These are phyloP conservation scores for Phyllosticta citribraziliensis DNA, from an alignment of 2,329 filamentous ascomycete genomes.

Conservation along the genomic window DNA sequence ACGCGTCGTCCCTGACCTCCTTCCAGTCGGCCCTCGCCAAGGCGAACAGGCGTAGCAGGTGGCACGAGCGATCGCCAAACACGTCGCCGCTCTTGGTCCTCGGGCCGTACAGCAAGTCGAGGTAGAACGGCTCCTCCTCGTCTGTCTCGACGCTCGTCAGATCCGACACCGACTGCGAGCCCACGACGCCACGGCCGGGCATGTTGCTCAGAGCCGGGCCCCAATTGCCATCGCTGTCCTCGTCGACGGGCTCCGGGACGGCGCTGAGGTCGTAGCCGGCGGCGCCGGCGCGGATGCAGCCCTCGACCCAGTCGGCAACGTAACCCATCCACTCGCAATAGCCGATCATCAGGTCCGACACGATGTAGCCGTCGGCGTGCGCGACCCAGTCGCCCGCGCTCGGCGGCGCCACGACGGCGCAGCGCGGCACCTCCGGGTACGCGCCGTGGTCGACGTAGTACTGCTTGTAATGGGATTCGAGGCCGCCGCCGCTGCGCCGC, in stretches of 20 bases:
- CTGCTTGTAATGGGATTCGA: neutral
- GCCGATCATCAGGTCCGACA: neutral
- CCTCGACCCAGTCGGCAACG: neutral
- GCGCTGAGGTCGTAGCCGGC: neutral
- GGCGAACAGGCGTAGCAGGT: too few relatives aligned
- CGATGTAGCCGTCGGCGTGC: neutral
- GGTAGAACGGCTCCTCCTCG: too few relatives aligned
- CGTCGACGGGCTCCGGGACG: neutral
- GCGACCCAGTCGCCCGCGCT: neutral
- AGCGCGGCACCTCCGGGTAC: neutral
- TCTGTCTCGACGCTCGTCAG: too few relatives aligned
- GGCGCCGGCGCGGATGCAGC: neutral
- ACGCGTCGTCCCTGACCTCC: too few relatives aligned
- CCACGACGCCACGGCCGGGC: neutral
- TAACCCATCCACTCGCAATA: neutral
- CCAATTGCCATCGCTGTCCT: neutral
- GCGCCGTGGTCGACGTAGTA: neutral
- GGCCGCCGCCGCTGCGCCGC: neutral
- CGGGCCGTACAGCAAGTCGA: too few relatives aligned
- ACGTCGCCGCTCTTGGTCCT: too few relatives aligned
- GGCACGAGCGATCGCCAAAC: too few relatives aligned
- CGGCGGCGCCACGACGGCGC: neutral
- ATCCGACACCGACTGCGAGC: neutral
- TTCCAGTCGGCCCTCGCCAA: too few relatives aligned
- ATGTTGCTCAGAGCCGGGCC: neutral